Base-by-base conservation (phyloP, 2,329 filamentous ascomycete genomes). In the Trichoderma koningii region DNA sequence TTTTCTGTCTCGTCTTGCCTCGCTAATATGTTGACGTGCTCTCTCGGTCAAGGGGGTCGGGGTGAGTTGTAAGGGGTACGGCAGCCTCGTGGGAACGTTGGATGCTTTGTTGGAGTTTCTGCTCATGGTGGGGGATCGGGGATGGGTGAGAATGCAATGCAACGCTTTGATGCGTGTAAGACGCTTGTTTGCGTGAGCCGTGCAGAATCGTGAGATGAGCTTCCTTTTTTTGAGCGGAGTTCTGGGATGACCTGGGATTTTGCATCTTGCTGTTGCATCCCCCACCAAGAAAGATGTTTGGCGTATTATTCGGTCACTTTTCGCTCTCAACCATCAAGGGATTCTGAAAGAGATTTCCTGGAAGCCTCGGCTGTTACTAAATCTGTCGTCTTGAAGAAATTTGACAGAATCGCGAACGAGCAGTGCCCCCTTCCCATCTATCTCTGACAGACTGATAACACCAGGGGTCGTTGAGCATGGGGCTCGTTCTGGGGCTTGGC, bases 161-260 rank as follows among this genome's bases (percentile, higher is more conserved):
- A 23, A 23, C 21, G 21, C 41, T 26, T 51, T 9, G 47, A 42
- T 61, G 57, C 57, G 57, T 52, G 57, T 52, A 61, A 61, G 57
- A 61, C 34, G 57, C 15, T 55, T 42, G 19, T 42, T 34, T 45
- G 34, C 34, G 34, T 38, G 34, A 2, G 34, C 26, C 15, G 48
- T 30, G 50, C 50, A 34, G 3, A 52, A 34, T 19, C 26, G 0
- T 23, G 17, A 7, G 51, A 55, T 61, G 57, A 61, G 57, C 57
- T 61, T 61, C 57, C 57, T 51, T 2, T 51, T 61, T 41, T 3
- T 23, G 47, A 45, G 14, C 10, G 10, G 17, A 17, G 10, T 55
- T 17, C n/a, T 34, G 50, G 12, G 14, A 52, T 52, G 5, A 14
- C 17, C 48, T 26, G 28, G 23, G 15, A 28, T 26, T 26, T 34